Conservation (phyloP, 148 eudicot species). For the Cornus suecica region DNA sequence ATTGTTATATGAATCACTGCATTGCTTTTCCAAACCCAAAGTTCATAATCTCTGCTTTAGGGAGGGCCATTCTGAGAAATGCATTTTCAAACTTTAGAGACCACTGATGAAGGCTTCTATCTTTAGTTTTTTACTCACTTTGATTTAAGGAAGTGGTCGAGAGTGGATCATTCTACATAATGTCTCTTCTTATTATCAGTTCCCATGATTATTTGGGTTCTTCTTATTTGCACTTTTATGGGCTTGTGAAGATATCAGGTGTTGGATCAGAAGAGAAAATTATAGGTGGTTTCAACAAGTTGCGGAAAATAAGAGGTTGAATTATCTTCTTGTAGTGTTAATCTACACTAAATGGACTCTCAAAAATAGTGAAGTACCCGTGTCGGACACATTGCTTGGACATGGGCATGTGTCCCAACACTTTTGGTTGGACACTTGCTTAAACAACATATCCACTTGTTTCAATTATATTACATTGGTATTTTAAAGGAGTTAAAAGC, state of each 20-base stretch:
- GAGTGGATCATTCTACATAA: not conserved
- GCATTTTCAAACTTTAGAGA: not conserved
- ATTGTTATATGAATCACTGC: not conserved
- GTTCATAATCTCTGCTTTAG: not conserved
- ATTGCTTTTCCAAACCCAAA: not conserved
- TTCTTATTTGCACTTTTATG: not conserved
- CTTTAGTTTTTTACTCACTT: not conserved
- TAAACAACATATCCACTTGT: too few relatives aligned
- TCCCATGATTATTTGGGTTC: not conserved
- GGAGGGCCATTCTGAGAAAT: not conserved
- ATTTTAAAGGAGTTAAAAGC: too few relatives aligned
- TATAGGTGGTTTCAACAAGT: not conserved
- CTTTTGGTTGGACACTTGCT: too few relatives aligned
- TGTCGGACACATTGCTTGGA: too few relatives aligned
- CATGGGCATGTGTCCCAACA: too few relatives aligned
- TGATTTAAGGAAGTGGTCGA: not conserved
- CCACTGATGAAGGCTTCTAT: too few relatives aligned
- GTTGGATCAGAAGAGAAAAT: not conserved
- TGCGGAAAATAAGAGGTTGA: not conserved
- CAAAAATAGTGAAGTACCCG: too few relatives aligned
- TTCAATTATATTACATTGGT: too few relatives aligned
- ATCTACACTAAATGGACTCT: too few relatives aligned
- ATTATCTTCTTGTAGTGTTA: not conserved
- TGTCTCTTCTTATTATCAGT: not conserved
- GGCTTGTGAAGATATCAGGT: not conserved